Conservation (phyloP, 1,139 yeast genomes). For the Kodamaea ohmeri region DNA sequence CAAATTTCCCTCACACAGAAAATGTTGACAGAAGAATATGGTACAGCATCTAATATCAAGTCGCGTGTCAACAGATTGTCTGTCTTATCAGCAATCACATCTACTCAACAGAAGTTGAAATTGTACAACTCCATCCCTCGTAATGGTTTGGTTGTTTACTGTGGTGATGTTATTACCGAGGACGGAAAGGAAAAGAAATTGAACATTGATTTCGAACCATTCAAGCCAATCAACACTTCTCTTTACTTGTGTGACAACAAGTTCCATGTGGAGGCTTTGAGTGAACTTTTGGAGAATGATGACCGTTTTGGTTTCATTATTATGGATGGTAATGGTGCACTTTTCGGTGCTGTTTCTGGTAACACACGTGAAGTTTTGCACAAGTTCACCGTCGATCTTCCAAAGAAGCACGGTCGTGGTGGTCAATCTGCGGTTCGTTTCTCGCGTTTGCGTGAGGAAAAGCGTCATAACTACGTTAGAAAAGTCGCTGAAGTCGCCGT, state of each 20-base stretch:
- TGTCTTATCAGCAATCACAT: conserved; percentile 92
- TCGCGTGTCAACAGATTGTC: conserved; percentile 95
- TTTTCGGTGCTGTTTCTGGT: conserved; percentile 95
- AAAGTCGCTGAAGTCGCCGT: conserved; percentile 98
- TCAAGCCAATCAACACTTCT: conserved; percentile 96
- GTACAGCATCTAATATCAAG: conserved; percentile 96
- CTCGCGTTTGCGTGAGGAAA: conserved; percentile 97
- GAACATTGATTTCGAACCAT: conserved; percentile 93
- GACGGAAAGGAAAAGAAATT: conserved; percentile 97
- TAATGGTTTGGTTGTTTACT: conserved; percentile 91
- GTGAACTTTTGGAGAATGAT: conserved; percentile 91
- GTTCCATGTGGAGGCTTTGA: conserved; percentile 94
- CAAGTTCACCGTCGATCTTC: conserved; percentile 94
- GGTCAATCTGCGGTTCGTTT: conserved; percentile 99
- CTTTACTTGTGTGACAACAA: conserved; percentile 95
- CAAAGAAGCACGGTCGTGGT: conserved; percentile 99
- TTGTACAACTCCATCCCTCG: conserved; percentile 86
- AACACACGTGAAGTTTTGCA: conserved; percentile 95
- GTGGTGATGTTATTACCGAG: conserved; percentile 96
- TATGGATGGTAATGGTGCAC: conserved; percentile 99
- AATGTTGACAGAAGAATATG: conserved; percentile 96
- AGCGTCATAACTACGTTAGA: conserved; percentile 96
- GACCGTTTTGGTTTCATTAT: conserved; percentile 95
- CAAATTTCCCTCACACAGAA: conserved; percentile 86
- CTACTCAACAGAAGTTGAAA: conserved; percentile 94